Base-by-base conservation (phyloP, 306 rosid genomes). In the Glycine tomentella region DNA sequence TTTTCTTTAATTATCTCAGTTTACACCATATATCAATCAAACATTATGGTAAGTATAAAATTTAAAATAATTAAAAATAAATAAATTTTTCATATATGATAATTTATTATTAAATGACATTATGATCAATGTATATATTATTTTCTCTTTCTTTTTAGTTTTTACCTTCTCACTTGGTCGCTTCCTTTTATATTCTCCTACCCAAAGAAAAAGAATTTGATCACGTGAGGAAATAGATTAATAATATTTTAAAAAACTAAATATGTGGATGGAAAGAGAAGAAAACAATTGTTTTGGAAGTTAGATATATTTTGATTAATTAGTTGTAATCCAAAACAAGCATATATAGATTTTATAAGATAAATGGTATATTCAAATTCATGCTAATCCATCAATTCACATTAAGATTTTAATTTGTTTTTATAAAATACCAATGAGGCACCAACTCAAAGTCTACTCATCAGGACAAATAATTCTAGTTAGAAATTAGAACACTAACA, bases 181-280 rank as follows among this genome's bases (percentile, higher is more conserved):
- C 58, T 11, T 70, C 15, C 50, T 53, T 68, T 55, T 53, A 7
- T 68, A 53, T 61, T 69, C 59, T 80, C 62, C 65, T 51, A 61
- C 42, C 56, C 16, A 14, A 65, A 55, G 31, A 42, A 62, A 61
- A 34, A 3, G n/a, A 65, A 25, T 31, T 62, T 40, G 49, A 72
- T 72, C 17, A 64, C 51, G 31, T 45, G 40, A 64, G 20, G 74
- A 36, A 15, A 17, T 17, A 15, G 4, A 49, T 70, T 34, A 51
- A n/a, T 8, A 56, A 52, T 8, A 13, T 67, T 7, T 51, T 17
- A 12, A 38, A 52, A 77, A 9, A 44, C 7, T 0, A 65, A 15
- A 62, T 25, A 14, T 14, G 38, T 62, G 71, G 44, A 40, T 7
- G 57, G 9, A 78, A 66, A 9, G 3, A 12, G 56, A 53, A 52